phyloP scores from a whole-genome alignment of 2,329 filamentous ascomycete genomes.

The Coniochaeta sp. region DNA sequence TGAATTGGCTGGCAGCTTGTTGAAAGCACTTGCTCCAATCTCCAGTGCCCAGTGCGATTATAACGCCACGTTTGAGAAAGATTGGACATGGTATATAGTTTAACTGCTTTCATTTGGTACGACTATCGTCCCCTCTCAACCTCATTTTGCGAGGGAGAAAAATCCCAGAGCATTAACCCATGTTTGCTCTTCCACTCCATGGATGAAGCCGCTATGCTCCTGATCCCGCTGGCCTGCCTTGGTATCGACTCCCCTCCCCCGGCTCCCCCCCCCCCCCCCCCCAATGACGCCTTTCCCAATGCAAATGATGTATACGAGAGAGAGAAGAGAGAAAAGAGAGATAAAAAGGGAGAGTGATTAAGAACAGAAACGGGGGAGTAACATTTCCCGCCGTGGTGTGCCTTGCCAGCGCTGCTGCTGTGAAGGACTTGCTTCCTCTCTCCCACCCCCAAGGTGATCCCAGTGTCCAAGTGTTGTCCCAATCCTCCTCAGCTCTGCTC shows the following conservation, averaged over 20 bases:
- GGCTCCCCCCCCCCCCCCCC: not conserved
- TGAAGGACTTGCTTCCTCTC: constrained; percentile 1
- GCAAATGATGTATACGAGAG: constrained; percentile 2
- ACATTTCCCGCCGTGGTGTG: not conserved
- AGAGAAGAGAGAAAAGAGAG: not conserved
- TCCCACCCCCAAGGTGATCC: constrained; percentile 1
- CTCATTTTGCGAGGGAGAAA: not conserved
- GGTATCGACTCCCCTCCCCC: not conserved
- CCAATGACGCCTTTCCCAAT: constrained; percentile 1
- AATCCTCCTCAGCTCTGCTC: constrained; percentile 1
- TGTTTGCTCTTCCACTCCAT: not conserved
- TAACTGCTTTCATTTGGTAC: not conserved
- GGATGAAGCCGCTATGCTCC: not conserved
- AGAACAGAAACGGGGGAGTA: not conserved
- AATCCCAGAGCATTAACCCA: not conserved
- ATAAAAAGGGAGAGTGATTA: not conserved
- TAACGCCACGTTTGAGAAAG: not conserved
- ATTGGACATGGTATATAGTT: not conserved
- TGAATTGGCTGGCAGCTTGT: not conserved
- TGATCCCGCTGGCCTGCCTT: not conserved
- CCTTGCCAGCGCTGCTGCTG: not conserved
- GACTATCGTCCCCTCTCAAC: not conserved
- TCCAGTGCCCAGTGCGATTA: not conserved
- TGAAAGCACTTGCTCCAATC: too few species aligned
- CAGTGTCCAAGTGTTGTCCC: constrained; percentile 3